Evolutionary conservation across 2,329 filamentous ascomycete genomes (phyloP).

Genomic region (Microascus cirrosus): DNA sequence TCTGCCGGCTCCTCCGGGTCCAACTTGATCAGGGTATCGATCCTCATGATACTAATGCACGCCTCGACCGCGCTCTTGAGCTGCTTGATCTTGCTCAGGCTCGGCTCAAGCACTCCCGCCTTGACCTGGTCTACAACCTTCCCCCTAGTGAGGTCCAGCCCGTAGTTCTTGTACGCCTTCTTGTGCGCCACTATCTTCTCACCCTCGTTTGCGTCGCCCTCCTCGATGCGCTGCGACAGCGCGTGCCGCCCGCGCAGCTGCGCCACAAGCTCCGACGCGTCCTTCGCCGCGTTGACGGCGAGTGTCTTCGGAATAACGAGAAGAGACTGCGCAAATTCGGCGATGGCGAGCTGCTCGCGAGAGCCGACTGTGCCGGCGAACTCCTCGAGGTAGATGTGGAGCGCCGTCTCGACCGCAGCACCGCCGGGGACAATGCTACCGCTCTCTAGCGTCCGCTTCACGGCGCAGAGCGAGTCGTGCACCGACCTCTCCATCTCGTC

Average conservation of each 20-base stretch:
- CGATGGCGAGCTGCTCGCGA: constrained; percentile 93
- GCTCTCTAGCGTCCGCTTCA: constrained; percentile 94
- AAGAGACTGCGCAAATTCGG: constrained; percentile 90
- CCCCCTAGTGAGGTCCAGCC: constrained; percentile 78
- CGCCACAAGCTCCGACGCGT: constrained; percentile 87
- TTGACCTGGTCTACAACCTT: constrained; percentile 91
- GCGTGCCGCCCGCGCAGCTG: constrained; percentile 92
- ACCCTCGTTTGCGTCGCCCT: constrained; percentile 73
- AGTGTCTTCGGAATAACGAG: constrained; percentile 93
- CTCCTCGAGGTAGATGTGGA: constrained; percentile 98
- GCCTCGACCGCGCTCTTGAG: constrained; percentile 97
- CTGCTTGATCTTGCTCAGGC: constrained; percentile 96
- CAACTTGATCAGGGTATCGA: constrained; percentile 96
- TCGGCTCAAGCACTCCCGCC: constrained; percentile 89
- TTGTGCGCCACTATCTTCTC: constrained; percentile 85
- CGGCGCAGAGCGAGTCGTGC: constrained; percentile 90
- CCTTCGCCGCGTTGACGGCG: constrained; percentile 93
- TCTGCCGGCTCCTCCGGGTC: constrained; percentile 75
- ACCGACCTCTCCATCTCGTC: constrained; percentile 99
- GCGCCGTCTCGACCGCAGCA: constrained; percentile 93
- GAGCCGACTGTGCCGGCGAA: constrained; percentile 96
- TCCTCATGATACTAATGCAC: constrained; percentile 98
- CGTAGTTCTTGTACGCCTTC: constrained; percentile 99
- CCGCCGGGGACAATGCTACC: constrained; percentile 94
- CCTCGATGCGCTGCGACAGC: constrained; percentile 80